A percentile compares a stretch with the other conserved stretches of the same genome.
Conservation (phyloP, 2,329 filamentous ascomycete genomes). For the Aspergillus arachidicola region DNA sequence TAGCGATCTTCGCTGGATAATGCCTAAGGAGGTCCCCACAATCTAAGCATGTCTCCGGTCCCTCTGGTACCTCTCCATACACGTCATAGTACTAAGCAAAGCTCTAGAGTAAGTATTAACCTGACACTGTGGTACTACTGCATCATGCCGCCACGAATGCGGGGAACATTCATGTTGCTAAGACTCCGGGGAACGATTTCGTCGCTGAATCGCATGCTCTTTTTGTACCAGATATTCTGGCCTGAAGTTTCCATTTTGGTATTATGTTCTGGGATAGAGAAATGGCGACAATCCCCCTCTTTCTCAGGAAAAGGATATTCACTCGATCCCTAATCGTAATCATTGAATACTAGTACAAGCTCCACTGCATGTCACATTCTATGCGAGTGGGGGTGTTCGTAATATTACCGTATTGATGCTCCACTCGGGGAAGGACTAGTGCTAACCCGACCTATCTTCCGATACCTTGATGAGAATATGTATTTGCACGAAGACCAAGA, state of each 20-base stretch:
- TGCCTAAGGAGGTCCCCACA: neutral
- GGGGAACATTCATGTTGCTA: constrained; percentile 1
- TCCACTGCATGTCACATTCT: neutral
- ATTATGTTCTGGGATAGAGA: neutral
- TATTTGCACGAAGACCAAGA: too few relatives aligned
- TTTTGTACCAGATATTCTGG: neutral
- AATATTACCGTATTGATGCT: neutral
- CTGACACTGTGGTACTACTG: neutral
- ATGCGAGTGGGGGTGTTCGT: neutral
- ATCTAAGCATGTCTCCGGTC: neutral
- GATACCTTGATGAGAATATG: neutral
- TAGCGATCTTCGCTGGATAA: constrained; percentile 2
- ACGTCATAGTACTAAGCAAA: neutral
- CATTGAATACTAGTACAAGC: neutral
- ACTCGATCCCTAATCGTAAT: too few relatives aligned
- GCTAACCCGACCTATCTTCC: neutral
- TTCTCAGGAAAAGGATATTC: neutral
- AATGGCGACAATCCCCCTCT: neutral
- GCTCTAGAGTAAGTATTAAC: neutral
- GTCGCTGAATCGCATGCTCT: neutral
- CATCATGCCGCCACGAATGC: constrained; percentile 2
- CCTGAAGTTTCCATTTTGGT: neutral
- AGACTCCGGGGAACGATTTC: neutral
- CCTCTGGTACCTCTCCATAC: neutral
- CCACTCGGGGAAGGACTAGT: neutral